Base-by-base conservation (phyloP, 805 yeast genomes). In the Lipomyces oligophaga region DNA sequence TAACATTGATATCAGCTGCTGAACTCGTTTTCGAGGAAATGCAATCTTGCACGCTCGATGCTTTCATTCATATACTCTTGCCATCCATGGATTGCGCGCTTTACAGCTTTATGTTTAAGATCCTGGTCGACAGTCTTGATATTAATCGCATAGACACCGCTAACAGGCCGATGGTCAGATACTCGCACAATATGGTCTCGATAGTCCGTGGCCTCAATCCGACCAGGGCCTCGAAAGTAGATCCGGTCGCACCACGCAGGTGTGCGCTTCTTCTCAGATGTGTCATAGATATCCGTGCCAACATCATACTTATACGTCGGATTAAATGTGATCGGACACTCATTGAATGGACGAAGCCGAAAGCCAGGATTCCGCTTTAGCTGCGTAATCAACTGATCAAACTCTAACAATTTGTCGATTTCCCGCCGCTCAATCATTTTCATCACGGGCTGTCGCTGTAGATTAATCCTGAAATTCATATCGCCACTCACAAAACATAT, bases 161-260 rank as follows among this genome's bases (percentile, higher is more conserved):
- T 78, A 0, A 90, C 96, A 0, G 97, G 97, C 38, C 94, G 70
- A 64, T 90, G 98, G 61, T 90, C 98, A 0, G 96, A 85, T 58
- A 85, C 83, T 15, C 70, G 63, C 18, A 85, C 71, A 18, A 72
- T 76, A 7, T 73, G 77, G 41, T 82, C 71, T 11, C 78, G 74
- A 63, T 90, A 93, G 5, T 69, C 66, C 1, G 74, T 52, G 52
- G 84, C 90, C 36, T 68, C 71, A 46, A 89, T 63, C 21, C 46
- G 43, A n/a, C 52, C 47, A n/a, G 68, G 67, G 28, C 75, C 73
- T 21, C 83, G 70, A 59, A 79, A 81, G 38, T 89, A 65, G 26
- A 90, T 80, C 47, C 98, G 70, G 67, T 93, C 99, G 2, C 97
- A 89, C 98, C 98, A 93, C 0, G 98, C 94, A 1, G 98, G 99